Percentiles rank a stretch among this genome's conserved stretches.
These are phyloP conservation scores for Citropsis articulata DNA, from an alignment of 345 rosid genomes.

Conservation along the genomic window DNA sequence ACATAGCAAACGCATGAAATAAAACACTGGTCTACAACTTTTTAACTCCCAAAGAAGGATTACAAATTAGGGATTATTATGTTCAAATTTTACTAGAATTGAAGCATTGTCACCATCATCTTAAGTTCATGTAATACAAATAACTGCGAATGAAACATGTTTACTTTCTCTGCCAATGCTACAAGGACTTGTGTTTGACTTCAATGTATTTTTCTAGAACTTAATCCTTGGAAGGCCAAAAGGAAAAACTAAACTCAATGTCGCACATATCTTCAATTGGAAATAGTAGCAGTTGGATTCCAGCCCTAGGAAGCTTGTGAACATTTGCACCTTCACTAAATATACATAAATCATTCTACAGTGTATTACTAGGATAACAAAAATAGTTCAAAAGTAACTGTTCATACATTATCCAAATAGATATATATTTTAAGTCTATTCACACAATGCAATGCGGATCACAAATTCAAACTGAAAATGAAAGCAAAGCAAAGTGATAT, in stretches of 20 bases:
- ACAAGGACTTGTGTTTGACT: not conserved
- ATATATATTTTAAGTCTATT: not conserved
- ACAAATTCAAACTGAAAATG: not conserved
- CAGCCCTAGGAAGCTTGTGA: not conserved
- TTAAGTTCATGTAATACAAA: not conserved
- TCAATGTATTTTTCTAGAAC: not conserved
- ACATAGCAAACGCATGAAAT: not conserved
- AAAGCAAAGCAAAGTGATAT: not conserved
- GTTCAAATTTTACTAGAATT: not conserved
- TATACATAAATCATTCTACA: not conserved
- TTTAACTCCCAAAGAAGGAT: not conserved
- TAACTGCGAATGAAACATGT: not conserved
- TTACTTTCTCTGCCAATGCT: not conserved
- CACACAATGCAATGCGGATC: constrained; percentile 12
- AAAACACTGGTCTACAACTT: not conserved
- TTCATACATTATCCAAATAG: not conserved
- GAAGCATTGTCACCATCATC: not conserved
- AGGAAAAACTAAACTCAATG: not conserved
- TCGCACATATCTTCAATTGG: not conserved
- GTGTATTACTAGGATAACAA: not conserved
- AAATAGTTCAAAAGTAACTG: not conserved
- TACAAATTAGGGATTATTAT: not conserved
- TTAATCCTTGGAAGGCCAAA: too few relatives aligned
- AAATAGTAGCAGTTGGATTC: not conserved
- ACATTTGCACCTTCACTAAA: not conserved